phyloP scores from a whole-genome alignment of 768 basidiomycete genomes.

The Pisolithus marmoratus region DNA sequence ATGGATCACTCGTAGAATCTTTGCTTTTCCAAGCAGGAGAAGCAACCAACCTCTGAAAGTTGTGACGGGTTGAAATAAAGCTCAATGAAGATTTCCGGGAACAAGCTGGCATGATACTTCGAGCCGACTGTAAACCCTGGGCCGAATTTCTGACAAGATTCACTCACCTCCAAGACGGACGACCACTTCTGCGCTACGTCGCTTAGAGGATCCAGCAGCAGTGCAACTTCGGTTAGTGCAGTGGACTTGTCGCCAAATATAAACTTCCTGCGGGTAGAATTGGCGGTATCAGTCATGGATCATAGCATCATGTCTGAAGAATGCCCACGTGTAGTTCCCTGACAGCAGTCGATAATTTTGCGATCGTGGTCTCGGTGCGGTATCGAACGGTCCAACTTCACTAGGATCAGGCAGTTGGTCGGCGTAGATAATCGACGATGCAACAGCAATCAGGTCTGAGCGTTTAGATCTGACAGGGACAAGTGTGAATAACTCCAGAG shows the following conservation, averaged over 20 bases:
- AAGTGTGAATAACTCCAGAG: background rate
- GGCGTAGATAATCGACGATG: conserved; percentile 67
- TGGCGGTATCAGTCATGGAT: background rate
- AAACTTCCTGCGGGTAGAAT: conserved; percentile 47
- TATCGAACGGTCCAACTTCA: conserved; percentile 67
- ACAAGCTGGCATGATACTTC: conserved; percentile 28
- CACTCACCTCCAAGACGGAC: conserved; percentile 61
- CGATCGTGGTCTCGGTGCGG: conserved; percentile 52
- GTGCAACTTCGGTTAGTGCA: conserved; percentile 63
- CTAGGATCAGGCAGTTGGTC: conserved; percentile 70
- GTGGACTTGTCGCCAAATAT: conserved; percentile 60
- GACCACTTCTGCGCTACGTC: conserved; percentile 85
- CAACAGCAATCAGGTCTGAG: conserved; percentile 56
- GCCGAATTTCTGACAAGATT: background rate
- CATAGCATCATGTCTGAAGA: background rate
- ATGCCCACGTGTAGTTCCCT: conserved; percentile 58
- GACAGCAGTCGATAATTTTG: conserved; percentile 56
- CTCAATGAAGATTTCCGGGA: conserved; percentile 63
- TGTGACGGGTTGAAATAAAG: conserved; percentile 74
- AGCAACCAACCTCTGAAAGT: conserved; percentile 55
- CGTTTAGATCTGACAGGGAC: conserved; percentile 39
- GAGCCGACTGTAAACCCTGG: background rate
- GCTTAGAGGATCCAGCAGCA: conserved; percentile 81
- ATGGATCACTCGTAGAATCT: background rate
- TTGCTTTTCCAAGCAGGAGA: background rate